Base-by-base conservation (phyloP, 148 eudicot species). In the Polygonum maritimum region DNA sequence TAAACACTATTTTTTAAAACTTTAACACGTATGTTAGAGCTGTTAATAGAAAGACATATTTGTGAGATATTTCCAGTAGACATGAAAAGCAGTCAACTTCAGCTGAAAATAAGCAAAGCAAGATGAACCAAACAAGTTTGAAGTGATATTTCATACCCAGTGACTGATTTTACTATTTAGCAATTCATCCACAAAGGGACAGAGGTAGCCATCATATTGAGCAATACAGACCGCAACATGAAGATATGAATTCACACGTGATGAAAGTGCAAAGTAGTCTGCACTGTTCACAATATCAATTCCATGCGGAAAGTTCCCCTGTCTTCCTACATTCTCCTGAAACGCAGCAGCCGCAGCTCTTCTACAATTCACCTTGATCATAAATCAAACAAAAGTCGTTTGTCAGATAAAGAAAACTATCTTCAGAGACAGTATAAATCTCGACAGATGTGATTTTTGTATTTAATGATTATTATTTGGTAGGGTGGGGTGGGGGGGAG, bases 281-380 rank as follows among this genome's bases (percentile, higher is more conserved):
- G 98, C 98, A 70, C 89, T 84, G 79, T 88, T 95, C 84, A 95
- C 97, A 73, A 95, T 95, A 82, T 95, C 97, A 84, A 95, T 95
- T 72, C 98, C 98, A 84, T 95, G 88, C n/a, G 97, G 92, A 63
- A 85, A 95, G 82, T 82, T 88, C 71, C 98, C 98, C 83, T 95
- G 98, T 80, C 98, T 83, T 79, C 98, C 98, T 57, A 92, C 98
- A 86, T 95, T 95, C 76, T 95, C 98, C 84, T 95, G 98, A 86
- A 95, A 95, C 79, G 98, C 98, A 85, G 98, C 98, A 18, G 98
- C 97, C 2, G 98, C 98, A 63, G 98, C 98, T 85, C 98, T 87
- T 90, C 98, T 92, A 84, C 98, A 95, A 75, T 95, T 95, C 51
- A 95, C 98, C 98, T 95, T 63, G 39, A 80, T 69, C 76, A 74